phyloP scores from a whole-genome alignment of 2,329 filamentous ascomycete genomes.

The Sporothrix pseudoabietina region DNA sequence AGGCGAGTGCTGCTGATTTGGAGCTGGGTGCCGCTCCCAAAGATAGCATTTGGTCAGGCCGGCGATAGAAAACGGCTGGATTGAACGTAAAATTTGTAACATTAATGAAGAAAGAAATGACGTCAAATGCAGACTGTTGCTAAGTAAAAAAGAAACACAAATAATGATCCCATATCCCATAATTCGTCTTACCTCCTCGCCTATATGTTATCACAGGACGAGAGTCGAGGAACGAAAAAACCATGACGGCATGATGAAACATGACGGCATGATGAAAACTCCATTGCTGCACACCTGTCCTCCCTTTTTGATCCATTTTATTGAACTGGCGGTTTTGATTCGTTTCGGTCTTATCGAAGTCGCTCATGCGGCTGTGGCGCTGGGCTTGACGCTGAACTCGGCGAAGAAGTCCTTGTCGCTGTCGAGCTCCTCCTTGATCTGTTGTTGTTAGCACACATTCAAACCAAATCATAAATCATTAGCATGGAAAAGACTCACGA shows the following conservation, averaged over 20 bases:
- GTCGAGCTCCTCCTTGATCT: slow-evolving; percentile 93
- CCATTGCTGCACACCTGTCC: slow-evolving; percentile 5
- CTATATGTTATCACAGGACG: neutral
- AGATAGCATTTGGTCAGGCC: slow-evolving; percentile 41
- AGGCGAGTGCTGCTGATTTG: slow-evolving; percentile 46
- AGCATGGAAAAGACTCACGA: slow-evolving; percentile 61
- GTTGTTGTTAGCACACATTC: slow-evolving; percentile 8
- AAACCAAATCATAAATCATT: neutral
- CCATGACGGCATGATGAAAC: slow-evolving; percentile 11
- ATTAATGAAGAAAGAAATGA: neutral
- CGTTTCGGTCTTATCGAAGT: neutral
- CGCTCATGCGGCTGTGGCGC: slow-evolving; percentile 19
- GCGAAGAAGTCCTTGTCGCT: slow-evolving; percentile 81
- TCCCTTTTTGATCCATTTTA: neutral
- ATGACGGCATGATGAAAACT: slow-evolving; percentile 13
- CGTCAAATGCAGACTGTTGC: slow-evolving; percentile 12
- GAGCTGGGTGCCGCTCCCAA: slow-evolving; percentile 53
- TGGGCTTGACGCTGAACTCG: slow-evolving; percentile 62
- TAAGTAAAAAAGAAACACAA: neutral
- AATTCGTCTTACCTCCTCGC: neutral
- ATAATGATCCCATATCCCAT: slow-evolving; percentile 7
- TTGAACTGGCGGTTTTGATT: neutral
- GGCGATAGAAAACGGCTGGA: neutral
- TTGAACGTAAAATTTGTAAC: neutral
- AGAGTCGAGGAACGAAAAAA: neutral